phyloP scores from a whole-genome alignment of 352 stramenopile species.

The Globisporangium okanoganense region DNA sequence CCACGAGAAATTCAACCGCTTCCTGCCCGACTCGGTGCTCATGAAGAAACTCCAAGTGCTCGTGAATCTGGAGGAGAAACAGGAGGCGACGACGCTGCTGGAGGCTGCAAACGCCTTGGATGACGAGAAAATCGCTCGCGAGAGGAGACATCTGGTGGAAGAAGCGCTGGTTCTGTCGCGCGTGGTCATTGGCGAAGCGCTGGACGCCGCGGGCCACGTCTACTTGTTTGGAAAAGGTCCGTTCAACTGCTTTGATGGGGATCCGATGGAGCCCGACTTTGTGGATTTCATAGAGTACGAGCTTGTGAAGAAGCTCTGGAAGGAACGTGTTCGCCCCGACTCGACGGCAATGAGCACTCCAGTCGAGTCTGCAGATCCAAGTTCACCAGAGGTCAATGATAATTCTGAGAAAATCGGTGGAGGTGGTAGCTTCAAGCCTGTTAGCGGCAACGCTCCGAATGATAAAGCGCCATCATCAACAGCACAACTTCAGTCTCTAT shows the following conservation, averaged over 20 bases:
- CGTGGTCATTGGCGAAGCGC: slow-evolving; percentile 41
- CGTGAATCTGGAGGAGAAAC: slow-evolving; percentile 64
- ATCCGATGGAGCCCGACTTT: slow-evolving; percentile 51
- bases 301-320: slow-evolving; percentile 48
- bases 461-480: not conserved
- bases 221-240: slow-evolving; percentile 75
- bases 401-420: not conserved
- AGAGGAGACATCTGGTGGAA: slow-evolving; percentile 43
- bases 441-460: not conserved
- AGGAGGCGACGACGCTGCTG: slow-evolving; percentile 50
- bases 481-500: slow-evolving; percentile 18
- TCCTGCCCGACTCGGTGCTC: slow-evolving; percentile 44
- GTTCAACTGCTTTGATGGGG: slow-evolving; percentile 59
- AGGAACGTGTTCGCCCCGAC: slow-evolving; percentile 41
- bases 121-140: slow-evolving; percentile 38
- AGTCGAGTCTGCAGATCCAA: not conserved
- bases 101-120: slow-evolving; percentile 49
- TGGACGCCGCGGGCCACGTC: slow-evolving; percentile 74
- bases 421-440: not conserved
- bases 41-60: slow-evolving; percentile 62
- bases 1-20: slow-evolving; percentile 60
- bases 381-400: not conserved
- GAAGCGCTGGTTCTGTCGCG: slow-evolving; percentile 44
- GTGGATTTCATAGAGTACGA: slow-evolving; percentile 76
- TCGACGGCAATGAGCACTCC: not conserved